phyloP scores from a whole-genome alignment of 2,329 filamentous ascomycete genomes.

The Hawksworthiomyces lignivorus region DNA sequence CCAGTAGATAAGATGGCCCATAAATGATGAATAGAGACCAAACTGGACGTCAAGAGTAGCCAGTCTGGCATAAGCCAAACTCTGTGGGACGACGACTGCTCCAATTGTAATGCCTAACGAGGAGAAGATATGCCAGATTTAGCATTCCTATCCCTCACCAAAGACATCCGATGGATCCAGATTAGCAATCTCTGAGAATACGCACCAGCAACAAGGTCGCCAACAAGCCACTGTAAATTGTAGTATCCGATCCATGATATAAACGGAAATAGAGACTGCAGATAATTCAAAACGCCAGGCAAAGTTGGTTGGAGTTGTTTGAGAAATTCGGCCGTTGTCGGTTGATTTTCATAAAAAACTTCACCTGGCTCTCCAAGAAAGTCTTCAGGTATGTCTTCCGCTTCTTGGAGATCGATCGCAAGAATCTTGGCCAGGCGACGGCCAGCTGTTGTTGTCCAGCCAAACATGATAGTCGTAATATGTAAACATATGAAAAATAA shows the following conservation, averaged over 20 bases:
- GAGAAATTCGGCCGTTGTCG: slow-evolving; percentile 67
- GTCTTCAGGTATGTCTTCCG: slow-evolving; percentile 52
- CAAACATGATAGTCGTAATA: not conserved
- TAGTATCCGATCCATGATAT: slow-evolving; percentile 81
- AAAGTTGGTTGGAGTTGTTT: slow-evolving; percentile 52
- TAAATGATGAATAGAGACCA: slow-evolving; percentile 75
- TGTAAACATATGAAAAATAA: not conserved
- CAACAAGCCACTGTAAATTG: slow-evolving; percentile 79
- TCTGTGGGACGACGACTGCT: slow-evolving; percentile 65
- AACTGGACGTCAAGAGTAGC: slow-evolving; percentile 61
- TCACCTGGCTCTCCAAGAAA: too few species aligned
- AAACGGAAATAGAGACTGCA: slow-evolving; percentile 77
- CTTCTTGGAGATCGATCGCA: slow-evolving; percentile 70
- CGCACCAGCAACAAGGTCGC: slow-evolving; percentile 87
- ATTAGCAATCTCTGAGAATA: too few species aligned
- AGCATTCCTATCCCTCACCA: too few species aligned
- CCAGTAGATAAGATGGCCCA: slow-evolving; percentile 75
- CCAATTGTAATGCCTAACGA: slow-evolving; percentile 11
- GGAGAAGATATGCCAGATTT: too few species aligned
- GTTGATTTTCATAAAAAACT: too few species aligned
- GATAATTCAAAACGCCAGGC: slow-evolving; percentile 49
- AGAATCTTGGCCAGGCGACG: slow-evolving; percentile 68
- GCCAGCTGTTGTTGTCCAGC: slow-evolving; percentile 31
- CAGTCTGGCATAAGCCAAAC: slow-evolving; percentile 71
- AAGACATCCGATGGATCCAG: too few species aligned